Conservation (phyloP, 768 basidiomycete species). For the Tricholoma terreum region DNA sequence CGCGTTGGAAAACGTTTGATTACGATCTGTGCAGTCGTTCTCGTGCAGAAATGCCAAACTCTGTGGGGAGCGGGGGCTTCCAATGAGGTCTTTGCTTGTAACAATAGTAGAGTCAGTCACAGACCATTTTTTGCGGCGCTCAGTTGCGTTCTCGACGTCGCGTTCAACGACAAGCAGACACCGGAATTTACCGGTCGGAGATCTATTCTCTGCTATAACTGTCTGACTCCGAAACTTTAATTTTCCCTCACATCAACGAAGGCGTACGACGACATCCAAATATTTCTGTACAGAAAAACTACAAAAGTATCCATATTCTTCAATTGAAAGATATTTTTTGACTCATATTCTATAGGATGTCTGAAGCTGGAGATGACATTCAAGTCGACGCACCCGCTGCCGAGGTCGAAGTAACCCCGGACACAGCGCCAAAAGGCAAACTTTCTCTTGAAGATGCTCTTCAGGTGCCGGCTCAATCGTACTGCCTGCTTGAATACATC, state of each 20-base stretch:
- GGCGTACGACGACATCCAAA: slow-evolving; percentile 89
- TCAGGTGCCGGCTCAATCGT: slow-evolving; percentile 49
- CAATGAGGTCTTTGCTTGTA: not conserved
- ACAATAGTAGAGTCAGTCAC: slow-evolving; percentile 1
- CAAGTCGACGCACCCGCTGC: slow-evolving; percentile 64
- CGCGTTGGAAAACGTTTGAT: slow-evolving; percentile 25
- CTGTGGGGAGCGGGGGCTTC: slow-evolving; percentile 29
- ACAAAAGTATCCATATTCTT: slow-evolving; percentile 37
- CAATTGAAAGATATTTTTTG: not conserved
- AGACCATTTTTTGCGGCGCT: slow-evolving; percentile 28
- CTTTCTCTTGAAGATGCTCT: slow-evolving; percentile 94
- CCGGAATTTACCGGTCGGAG: slow-evolving; percentile 55
- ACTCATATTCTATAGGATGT: slow-evolving; percentile 55
- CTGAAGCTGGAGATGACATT: slow-evolving; percentile 98
- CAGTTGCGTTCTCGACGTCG: slow-evolving; percentile 19
- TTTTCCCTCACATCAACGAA: slow-evolving; percentile 83
- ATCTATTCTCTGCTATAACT: slow-evolving; percentile 36
- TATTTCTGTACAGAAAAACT: slow-evolving; percentile 28
- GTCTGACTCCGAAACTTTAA: slow-evolving; percentile 43
- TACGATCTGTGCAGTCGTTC: slow-evolving; percentile 78
- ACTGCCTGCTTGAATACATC: slow-evolving; percentile 3
- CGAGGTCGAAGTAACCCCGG: slow-evolving; percentile 77
- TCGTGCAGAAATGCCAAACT: slow-evolving; percentile 74
- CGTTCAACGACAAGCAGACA: slow-evolving; percentile 15
- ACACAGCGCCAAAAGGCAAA: slow-evolving; percentile 87